These are phyloP conservation scores for Leccinum pseudoinsigne DNA, from an alignment of 1,284 basidiomycete species.

Conservation along the genomic window DNA sequence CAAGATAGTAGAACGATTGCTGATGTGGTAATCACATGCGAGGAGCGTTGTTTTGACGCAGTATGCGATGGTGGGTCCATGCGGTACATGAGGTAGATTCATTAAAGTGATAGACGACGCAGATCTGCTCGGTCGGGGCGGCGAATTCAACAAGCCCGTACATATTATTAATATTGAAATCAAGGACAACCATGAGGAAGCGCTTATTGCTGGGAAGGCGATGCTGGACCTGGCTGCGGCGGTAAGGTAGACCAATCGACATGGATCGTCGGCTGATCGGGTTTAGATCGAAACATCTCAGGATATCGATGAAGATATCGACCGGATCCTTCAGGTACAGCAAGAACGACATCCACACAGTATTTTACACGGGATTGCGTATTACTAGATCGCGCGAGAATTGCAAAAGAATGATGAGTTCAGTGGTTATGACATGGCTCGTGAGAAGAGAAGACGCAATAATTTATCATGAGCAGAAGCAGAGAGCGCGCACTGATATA, in stretches of 20 bases:
- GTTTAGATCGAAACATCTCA: conserved; percentile 80
- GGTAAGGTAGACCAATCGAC: conserved; percentile 48
- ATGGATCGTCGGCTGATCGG: conserved; percentile 18
- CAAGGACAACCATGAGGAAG: conserved; percentile 99
- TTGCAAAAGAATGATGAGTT: conserved; percentile 20
- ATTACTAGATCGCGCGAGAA: conserved; percentile 58
- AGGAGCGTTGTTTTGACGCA: conserved; percentile 97
- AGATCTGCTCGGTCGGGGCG: conserved; percentile 90
- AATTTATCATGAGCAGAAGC: conserved; percentile 24
- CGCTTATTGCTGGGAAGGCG: conserved; percentile 91
- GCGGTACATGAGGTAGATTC: conserved; percentile 12
- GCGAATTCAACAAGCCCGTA: conserved; percentile 91
- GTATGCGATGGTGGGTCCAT: conserved; percentile 88
- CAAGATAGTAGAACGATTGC: conserved; percentile 87
- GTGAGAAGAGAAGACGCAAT: conserved; percentile 53
- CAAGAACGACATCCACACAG: conserved; percentile 91
- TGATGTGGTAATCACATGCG: conserved; percentile 98
- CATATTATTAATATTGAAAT: conserved; percentile 99
- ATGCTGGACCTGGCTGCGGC: conserved; percentile 92
- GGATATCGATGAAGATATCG: conserved; percentile 93
- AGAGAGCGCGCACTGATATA: conserved; percentile 16
- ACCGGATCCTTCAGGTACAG: conserved; percentile 80
- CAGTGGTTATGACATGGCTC: conserved; percentile 13
- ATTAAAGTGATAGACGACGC: conserved; percentile 16
- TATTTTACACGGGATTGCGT: conserved; percentile 88